phyloP scores from a whole-genome alignment of 192 early-diverging fungal species.

The Martensiomyces pterosporus region DNA sequence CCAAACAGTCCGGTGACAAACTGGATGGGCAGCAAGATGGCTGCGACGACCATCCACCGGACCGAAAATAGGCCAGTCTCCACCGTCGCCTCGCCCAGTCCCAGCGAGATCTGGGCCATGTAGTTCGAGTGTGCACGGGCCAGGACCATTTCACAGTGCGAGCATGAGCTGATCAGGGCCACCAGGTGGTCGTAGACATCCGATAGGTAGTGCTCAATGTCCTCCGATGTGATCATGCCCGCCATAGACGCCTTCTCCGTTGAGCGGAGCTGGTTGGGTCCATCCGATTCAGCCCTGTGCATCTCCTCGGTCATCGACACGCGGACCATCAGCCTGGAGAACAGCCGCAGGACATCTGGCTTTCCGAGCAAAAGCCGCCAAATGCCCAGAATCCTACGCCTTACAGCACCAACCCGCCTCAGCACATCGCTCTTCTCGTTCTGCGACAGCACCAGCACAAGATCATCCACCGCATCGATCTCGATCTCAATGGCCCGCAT shows the following conservation, averaged over 20 bases:
- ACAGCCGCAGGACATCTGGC: conserved; percentile 64
- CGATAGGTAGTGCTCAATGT: conserved; percentile 9
- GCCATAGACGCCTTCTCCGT: too few relatives aligned
- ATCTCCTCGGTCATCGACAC: too few relatives aligned
- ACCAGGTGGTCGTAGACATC: conserved; percentile 59
- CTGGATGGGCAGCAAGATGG: conserved; percentile 57
- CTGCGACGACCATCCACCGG: conserved; percentile 23
- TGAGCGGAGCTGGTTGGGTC: too few relatives aligned
- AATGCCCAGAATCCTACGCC: conserved; percentile 68
- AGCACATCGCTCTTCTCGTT: conserved; percentile 64
- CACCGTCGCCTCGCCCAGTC: conserved; percentile 54
- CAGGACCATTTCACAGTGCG: conserved; percentile 72
- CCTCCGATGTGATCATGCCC: too few relatives aligned
- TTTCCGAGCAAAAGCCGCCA: conserved; percentile 63
- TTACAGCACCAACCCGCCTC: conserved; percentile 64
- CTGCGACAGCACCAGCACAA: conserved; percentile 60
- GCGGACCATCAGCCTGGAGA: conserved; percentile 24
- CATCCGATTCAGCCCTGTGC: too few relatives aligned
- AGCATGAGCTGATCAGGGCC: conserved; percentile 62
- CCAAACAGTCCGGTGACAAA: conserved; percentile 61
- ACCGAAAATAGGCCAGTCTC: conserved; percentile 31
- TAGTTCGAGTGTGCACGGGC: conserved; percentile 75
- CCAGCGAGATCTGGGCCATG: conserved; percentile 74
- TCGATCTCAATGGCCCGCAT: conserved; percentile 66
- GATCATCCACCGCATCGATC: conserved; percentile 72